Percentiles rank a stretch among this genome's conserved stretches.
These are phyloP conservation scores for Zea mays DNA, from an alignment of 176 grass and related monocot genomes.

Conservation along the genomic window DNA sequence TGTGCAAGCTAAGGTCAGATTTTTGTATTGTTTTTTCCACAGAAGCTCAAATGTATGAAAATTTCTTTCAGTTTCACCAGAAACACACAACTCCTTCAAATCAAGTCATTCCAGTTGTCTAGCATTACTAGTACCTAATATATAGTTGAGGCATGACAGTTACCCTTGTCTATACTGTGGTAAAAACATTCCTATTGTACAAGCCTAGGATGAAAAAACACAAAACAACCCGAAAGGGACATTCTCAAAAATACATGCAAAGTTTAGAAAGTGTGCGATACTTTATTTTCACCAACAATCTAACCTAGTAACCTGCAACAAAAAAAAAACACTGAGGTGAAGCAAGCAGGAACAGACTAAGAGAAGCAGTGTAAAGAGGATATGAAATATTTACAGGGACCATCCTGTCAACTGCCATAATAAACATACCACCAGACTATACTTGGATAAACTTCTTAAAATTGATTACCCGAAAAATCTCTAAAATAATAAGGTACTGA, in stretches of 20 bases:
- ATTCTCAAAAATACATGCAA: background rate
- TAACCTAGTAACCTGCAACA: background rate
- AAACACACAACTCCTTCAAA: background rate
- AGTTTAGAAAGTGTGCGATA: background rate
- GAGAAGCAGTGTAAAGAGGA: background rate
- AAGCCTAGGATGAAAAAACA: background rate
- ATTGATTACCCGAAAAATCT: background rate
- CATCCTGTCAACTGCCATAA: background rate
- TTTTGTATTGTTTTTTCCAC: background rate
- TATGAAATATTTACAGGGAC: constrained; percentile 14
- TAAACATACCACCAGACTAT: background rate
- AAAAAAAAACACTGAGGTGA: background rate
- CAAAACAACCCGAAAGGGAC: constrained; percentile 16
- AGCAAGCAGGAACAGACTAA: background rate
- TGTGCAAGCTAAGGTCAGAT: background rate
- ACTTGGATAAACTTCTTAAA: background rate
- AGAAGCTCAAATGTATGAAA: background rate
- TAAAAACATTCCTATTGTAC: background rate
- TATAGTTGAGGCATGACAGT: background rate
- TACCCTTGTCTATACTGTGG: background rate
- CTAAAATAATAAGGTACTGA: constrained; percentile 12
- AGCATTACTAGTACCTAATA: background rate
- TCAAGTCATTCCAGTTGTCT: background rate
- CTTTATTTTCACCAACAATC: background rate
- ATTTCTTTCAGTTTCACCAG: background rate